Evolutionary conservation across 2,329 filamentous ascomycete species (phyloP).

Genomic region (Hymenotorrendiella dingleyae): DNA sequence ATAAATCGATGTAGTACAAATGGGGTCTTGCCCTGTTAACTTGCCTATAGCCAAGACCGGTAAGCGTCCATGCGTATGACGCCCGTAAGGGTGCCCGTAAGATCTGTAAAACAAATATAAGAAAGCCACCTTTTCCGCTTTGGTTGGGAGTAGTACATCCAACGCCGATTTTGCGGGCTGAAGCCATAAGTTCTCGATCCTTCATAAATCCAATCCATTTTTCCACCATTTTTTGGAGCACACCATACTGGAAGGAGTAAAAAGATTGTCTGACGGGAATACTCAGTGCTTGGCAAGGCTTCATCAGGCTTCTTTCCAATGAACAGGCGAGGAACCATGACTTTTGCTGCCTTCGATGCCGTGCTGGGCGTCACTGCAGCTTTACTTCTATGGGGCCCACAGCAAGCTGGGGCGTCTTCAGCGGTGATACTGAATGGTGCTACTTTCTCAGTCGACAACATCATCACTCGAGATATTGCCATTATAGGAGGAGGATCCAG

Average conservation of each 20-base stretch:
- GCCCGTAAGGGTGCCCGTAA: too few species aligned
- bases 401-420: not conserved
- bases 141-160: not conserved
- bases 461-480: conserved; percentile 10
- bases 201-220: conserved; percentile 4
- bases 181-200: conserved; percentile 6
- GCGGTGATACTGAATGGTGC: conserved; percentile 6
- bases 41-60: conserved; percentile 4
- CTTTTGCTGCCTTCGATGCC: not conserved
- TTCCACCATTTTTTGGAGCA: not conserved
- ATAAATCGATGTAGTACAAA: too few species aligned
- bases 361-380: not conserved
- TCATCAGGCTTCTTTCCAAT: conserved; percentile 1
- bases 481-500: conserved; percentile 38
- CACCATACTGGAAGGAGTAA: conserved; percentile 3
- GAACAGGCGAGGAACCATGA: conserved; percentile 1
- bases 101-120: too few species aligned
- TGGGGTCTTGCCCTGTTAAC: conserved; percentile 4
- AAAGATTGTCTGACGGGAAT: not conserved
- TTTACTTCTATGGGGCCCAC: not conserved
- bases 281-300: conserved; percentile 1
- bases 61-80: conserved; percentile 7
- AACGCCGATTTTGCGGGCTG: conserved; percentile 8
- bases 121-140: conserved; percentile 7
- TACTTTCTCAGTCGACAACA: conserved; percentile 2